Conservation (phyloP, 1,284 basidiomycete species). For the Ceratobasidium sp. region DNA sequence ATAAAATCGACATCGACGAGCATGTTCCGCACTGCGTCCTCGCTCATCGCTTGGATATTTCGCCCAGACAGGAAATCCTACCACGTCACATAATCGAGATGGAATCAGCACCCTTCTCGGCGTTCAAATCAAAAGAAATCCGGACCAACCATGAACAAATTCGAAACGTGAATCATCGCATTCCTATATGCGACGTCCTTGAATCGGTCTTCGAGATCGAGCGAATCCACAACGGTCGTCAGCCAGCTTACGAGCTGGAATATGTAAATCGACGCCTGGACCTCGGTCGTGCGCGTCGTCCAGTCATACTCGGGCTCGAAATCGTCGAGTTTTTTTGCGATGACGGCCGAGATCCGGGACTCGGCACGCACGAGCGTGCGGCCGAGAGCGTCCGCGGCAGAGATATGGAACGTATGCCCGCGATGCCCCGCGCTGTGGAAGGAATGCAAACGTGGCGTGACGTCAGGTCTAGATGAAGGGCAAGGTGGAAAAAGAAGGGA, state of each 20-base stretch:
- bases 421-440: conserved; percentile 73
- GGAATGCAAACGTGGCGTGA: conserved; percentile 10
- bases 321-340: conserved; percentile 92
- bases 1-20: conserved; percentile 84
- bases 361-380: conserved; percentile 74
- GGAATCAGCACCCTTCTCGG: not conserved
- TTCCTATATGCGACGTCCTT: conserved; percentile 88
- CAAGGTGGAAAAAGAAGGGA: not conserved
- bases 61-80: conserved; percentile 80
- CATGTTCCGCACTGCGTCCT: conserved; percentile 84
- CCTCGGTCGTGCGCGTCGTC: conserved; percentile 72
- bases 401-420: conserved; percentile 54
- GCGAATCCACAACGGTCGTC: conserved; percentile 92
- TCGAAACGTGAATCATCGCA: conserved; percentile 84
- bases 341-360: conserved; percentile 79
- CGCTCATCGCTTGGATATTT: conserved; percentile 83
- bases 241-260: conserved; percentile 97
- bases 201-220: conserved; percentile 81
- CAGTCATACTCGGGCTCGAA: conserved; percentile 94
- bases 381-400: conserved; percentile 54
- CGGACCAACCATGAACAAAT: conserved; percentile 76
- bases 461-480: conserved; percentile 5
- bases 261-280: conserved; percentile 87
- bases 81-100: conserved; percentile 21
- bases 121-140: not conserved